Evolutionary conservation across 2,329 filamentous ascomycete species (phyloP), one percentile per base, ranked within the genome.

Genomic region (Cladosporium sp.): DNA sequence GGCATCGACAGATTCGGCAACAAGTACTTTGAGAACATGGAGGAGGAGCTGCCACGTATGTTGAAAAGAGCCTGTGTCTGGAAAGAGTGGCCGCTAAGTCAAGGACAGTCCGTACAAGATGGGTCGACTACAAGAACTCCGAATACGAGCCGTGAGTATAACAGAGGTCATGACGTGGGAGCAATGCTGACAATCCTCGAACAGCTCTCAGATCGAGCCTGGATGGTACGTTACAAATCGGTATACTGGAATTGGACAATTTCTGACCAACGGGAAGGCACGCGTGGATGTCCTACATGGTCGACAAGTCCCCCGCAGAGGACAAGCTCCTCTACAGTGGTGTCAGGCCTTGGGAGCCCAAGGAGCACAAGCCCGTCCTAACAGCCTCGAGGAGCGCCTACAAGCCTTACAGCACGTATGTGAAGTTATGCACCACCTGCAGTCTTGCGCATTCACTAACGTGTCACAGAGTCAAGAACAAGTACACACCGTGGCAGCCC

Each of bases 321-420:
- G 95, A 99, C 78, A 82, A 88, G 62, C 79, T 95, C 69, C 76
- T 96, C 69, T 86, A 88, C 74, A 82, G 88, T 62, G 84, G 87
- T 71, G 79, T 88, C 57, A 87, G 92, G 69, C 79, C 84, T 44
- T 98, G 93, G 91, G 93, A 97, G 78, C 84, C 88, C 67, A 84
- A 85, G 65, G 85, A 90, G 74, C 87, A 94, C 75, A 83, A 88
- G 69, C 89, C 91, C 69, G 95, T 92, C 79, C 82, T 88, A 73
- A 97, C 95, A 32, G 82, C 85, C 75, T 90, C 86, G 68, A 87
- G 90, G 69, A 92, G 86, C 67, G 93, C 93, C 49, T 99, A 89
- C 84, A 96, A 92, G 84, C 88, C 95, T 38, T 99, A 97, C 82
- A 97, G 85, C 83, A 99, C 95, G 93, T 98, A 81, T 80, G 93